phyloP scores from a whole-genome alignment of 2,329 filamentous ascomycete species.

The Lecanicillium sp. region DNA sequence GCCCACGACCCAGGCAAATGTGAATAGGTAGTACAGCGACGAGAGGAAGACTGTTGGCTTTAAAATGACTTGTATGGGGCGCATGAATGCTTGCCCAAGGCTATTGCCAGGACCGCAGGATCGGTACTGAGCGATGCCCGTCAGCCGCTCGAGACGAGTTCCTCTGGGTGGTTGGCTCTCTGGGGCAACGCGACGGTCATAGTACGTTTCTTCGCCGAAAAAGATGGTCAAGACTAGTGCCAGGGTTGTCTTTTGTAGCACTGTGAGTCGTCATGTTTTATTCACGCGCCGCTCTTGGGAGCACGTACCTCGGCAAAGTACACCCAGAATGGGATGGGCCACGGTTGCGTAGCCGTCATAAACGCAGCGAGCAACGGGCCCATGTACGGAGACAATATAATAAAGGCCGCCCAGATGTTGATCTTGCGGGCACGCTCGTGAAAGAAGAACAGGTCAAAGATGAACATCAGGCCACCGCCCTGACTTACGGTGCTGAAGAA shows the following conservation, averaged over 20 bases:
- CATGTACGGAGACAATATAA: constrained; percentile 34
- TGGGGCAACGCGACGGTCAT: too few relatives aligned
- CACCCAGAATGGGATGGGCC: constrained; percentile 41
- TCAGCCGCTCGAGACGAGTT: constrained; percentile 20
- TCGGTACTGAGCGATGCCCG: constrained; percentile 23
- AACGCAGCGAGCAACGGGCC: constrained; percentile 40
- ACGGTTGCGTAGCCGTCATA: constrained; percentile 35
- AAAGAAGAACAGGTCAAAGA: constrained; percentile 54
- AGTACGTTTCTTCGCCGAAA: constrained; percentile 42
- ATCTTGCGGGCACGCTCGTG: constrained; percentile 46
- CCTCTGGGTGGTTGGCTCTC: constrained; percentile 27
- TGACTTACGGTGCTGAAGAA: constrained; percentile 39
- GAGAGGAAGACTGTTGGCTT: constrained; percentile 30
- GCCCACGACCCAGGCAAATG: constrained; percentile 44
- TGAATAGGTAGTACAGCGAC: constrained; percentile 19
- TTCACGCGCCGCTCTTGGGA: too few relatives aligned
- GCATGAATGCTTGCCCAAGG: constrained; percentile 30
- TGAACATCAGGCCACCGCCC: constrained; percentile 40
- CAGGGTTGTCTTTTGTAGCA: too few relatives aligned
- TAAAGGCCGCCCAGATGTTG: constrained; percentile 36
- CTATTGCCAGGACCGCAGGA: constrained; percentile 35
- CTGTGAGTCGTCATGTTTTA: too few relatives aligned
- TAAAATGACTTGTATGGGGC: constrained; percentile 28
- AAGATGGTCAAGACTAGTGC: too few relatives aligned
- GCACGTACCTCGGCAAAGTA: too few relatives aligned